Evolutionary conservation across 352 stramenopile species (phyloP), one percentile per base, ranked within the genome.

Genomic region (Plasmopara viticola): DNA sequence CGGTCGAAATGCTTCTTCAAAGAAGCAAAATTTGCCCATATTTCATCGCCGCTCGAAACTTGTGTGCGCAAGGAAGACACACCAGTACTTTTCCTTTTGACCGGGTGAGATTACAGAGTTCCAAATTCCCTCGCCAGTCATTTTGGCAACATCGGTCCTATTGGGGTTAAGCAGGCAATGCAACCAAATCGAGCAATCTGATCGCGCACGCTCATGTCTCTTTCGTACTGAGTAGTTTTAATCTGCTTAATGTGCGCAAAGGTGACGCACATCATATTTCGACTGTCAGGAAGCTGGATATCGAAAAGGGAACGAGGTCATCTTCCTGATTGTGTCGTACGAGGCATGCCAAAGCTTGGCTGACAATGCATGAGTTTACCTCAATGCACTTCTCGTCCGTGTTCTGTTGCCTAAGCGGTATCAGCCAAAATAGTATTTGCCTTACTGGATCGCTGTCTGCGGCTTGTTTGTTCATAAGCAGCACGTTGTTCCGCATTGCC

Each of bases 101-200:
- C 61, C 63, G 0, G n/a, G n/a, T n/a, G n/a, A n/a, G n/a, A n/a
- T n/a, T n/a, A 60, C 51, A 37, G 64, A 13, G 13, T 70, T 62
- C 0, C 48, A n/a, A 5, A n/a, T 46, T 46, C 9, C 20, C 20
- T 12, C 4, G 20, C 15, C 41, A 9, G 41, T 46, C 41, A n/a
- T 12, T 28, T 44, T 28, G 39, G 40, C 0, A 17, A 31, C 25
- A 37, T 48, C 12, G 42, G 20, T 5, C 42, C 42, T 6, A 20
- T 35, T 1, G 35, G 42, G 42, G 34, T 25, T 5, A 25, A 48
- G 18, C 42, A 48, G 9, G 35, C 35, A 1, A 48, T 10, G 25
- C 42, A 9, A 17, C 25, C 42, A 8, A 48, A 18, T 1, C 42
- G 6, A 35, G 34, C 25, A 7, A 35, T 48, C 10, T 18, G 42